Evolutionary conservation across 345 rosid genomes (phyloP).

Genomic region (Lagerstroemia speciosa): DNA sequence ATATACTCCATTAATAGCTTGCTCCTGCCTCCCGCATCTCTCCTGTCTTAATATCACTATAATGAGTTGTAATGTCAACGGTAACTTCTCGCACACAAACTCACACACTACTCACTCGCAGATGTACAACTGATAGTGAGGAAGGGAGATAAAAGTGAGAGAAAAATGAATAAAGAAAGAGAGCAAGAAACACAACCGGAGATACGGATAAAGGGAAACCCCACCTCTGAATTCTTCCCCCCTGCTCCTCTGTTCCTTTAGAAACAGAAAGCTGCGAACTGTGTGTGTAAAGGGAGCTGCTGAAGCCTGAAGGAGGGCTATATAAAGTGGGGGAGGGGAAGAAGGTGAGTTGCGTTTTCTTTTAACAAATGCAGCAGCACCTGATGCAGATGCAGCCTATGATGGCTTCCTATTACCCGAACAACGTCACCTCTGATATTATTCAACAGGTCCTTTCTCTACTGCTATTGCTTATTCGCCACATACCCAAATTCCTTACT

Average conservation of each 20-base stretch:
- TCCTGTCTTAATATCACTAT: constrained; percentile 1
- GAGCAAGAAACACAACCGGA: background rate
- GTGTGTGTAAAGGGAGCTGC: background rate
- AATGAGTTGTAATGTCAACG: constrained; percentile 6
- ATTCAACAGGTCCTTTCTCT: constrained; percentile 77
- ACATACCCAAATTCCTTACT: background rate
- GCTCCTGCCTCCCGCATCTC: background rate
- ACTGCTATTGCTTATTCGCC: background rate
- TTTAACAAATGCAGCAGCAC: constrained; percentile 92
- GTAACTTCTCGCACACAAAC: constrained; percentile 3
- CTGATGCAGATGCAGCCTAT: constrained; percentile 99
- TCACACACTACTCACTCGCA: background rate
- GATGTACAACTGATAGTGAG: background rate
- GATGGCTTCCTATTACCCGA: constrained; percentile 99
- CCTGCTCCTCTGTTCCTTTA: constrained; percentile 3
- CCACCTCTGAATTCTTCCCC: constrained; percentile 11
- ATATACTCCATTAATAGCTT: background rate
- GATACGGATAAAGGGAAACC: constrained; percentile 1
- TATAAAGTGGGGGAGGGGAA: background rate
- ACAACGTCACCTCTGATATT: constrained; percentile 99
- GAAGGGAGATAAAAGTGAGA: no score
- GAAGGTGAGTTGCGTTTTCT: constrained; percentile 11
- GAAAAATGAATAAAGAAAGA: background rate
- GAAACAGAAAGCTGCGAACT: constrained; percentile 8
- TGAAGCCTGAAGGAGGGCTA: background rate